A percentile compares a stretch with the other conserved stretches of the same genome.
These are phyloP conservation scores for Rhizoctonia solani DNA, from an alignment of 1,284 basidiomycete genomes.

Conservation along the genomic window DNA sequence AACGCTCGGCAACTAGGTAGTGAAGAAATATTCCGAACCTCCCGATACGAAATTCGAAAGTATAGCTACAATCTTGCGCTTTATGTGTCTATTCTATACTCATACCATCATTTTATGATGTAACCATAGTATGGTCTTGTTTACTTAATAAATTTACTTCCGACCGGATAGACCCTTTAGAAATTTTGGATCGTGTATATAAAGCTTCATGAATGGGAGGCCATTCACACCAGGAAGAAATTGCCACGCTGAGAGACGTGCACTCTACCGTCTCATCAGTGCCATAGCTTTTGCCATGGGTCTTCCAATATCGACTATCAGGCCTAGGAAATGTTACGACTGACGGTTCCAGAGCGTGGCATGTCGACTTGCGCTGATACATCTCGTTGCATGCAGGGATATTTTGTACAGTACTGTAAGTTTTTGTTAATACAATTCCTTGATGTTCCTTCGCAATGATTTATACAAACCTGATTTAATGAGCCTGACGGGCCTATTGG, in stretches of 20 bases:
- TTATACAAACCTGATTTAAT: slow-evolving; percentile 33
- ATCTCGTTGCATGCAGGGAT: neutral
- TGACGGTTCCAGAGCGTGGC: slow-evolving; percentile 34
- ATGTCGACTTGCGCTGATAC: slow-evolving; percentile 36
- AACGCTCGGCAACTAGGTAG: neutral
- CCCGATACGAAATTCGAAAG: too few species aligned
- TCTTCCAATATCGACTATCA: slow-evolving; percentile 24
- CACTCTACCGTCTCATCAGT: slow-evolving; percentile 16
- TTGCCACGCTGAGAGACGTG: slow-evolving; percentile 32
- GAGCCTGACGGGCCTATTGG: slow-evolving; percentile 32
- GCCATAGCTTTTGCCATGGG: slow-evolving; percentile 21
- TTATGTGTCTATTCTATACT: too few species aligned
- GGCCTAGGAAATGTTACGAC: slow-evolving; percentile 36
- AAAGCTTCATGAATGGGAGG: neutral
- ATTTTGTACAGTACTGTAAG: neutral
- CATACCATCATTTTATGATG: too few species aligned
- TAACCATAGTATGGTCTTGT: neutral
- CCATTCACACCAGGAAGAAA: slow-evolving; percentile 8
- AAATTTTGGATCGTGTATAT: slow-evolving; percentile 28
- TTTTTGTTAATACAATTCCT: neutral
- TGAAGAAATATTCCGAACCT: neutral
- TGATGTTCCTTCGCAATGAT: slow-evolving; percentile 8
- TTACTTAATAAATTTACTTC: neutral
- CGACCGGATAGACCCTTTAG: neutral
- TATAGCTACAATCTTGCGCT: too few species aligned